Conservation (phyloP, 1,139 yeast species). For the Taphrina populina region DNA sequence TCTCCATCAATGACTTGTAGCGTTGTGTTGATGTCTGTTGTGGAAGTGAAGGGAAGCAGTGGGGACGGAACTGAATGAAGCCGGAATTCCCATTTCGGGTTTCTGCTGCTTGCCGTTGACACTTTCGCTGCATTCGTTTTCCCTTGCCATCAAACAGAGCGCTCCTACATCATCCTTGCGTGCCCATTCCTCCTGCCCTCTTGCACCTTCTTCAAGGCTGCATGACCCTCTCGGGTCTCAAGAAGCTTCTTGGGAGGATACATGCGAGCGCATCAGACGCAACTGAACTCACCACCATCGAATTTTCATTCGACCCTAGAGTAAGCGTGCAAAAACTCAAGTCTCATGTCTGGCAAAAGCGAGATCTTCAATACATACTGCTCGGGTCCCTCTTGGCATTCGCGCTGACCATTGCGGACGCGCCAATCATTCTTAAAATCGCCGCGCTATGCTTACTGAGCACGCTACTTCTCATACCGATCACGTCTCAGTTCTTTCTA, state of each 20-base stretch:
- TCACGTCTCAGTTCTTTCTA: slow-evolving; percentile 80
- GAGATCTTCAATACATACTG: slow-evolving; percentile 49
- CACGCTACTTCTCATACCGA: slow-evolving; percentile 58
- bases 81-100: too few species aligned
- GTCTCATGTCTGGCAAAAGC: slow-evolving; percentile 50
- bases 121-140: neutral
- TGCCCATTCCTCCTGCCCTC: too few species aligned
- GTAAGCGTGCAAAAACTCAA: slow-evolving; percentile 53
- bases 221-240: slow-evolving; percentile 8
- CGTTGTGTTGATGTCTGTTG: too few species aligned
- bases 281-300: slow-evolving; percentile 11
- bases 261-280: slow-evolving; percentile 18
- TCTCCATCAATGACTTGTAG: too few species aligned
- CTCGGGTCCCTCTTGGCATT: slow-evolving; percentile 49
- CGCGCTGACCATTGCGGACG: slow-evolving; percentile 57
- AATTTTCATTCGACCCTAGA: slow-evolving; percentile 44
- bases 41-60: too few species aligned
- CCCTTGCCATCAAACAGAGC: too few species aligned
- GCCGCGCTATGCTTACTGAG: slow-evolving; percentile 48
- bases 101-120: too few species aligned
- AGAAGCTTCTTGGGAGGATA: slow-evolving; percentile 5
- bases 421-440: slow-evolving; percentile 53
- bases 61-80: too few species aligned
- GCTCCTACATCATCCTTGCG: too few species aligned
- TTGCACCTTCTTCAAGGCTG: too few species aligned